A percentile compares a stretch with the other conserved stretches of the same genome.
These are phyloP conservation scores for Fusarium neocosmosporiellum DNA, from an alignment of 2,329 filamentous ascomycete genomes.

Conservation along the genomic window DNA sequence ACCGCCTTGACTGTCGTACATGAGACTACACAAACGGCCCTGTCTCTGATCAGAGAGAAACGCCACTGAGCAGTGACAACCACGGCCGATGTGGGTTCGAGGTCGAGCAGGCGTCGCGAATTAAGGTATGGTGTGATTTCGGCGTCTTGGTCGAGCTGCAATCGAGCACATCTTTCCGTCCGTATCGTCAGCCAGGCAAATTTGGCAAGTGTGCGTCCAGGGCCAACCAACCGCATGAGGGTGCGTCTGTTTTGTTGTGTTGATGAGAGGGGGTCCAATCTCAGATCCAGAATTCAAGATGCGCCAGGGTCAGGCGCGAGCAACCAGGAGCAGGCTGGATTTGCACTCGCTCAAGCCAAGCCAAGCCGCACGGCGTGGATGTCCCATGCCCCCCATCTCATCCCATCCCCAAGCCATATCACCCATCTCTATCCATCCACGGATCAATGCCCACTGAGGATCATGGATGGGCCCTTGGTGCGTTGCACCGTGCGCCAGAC, in stretches of 20 bases:
- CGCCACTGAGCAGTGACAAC: conserved; percentile 29
- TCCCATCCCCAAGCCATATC: conserved; percentile 12
- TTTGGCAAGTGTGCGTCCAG: conserved; percentile 22
- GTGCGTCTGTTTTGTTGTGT: conserved; percentile 21
- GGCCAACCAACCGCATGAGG: conserved; percentile 41
- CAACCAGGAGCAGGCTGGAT: conserved; percentile 29
- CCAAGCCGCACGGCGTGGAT: conserved; percentile 29
- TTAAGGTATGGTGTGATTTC: conserved; percentile 43
- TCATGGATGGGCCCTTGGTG: conserved; percentile 32
- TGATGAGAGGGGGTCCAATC: conserved; percentile 38
- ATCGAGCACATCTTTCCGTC: conserved; percentile 25
- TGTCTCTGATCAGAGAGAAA: conserved; percentile 28
- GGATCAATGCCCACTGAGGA: conserved; percentile 28
- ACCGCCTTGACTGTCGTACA: conserved; percentile 38
- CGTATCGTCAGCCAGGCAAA: conserved; percentile 35
- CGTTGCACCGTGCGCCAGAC: conserved; percentile 41
- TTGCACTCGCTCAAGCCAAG: conserved; percentile 18
- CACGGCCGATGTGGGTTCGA: conserved; percentile 40
- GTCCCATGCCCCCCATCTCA: conserved; percentile 11
- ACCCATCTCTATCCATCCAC: conserved; percentile 33
- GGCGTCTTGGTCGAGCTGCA: conserved; percentile 33
- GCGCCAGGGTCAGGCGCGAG: conserved; percentile 26
- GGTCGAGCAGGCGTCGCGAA: conserved; percentile 28
- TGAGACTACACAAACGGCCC: conserved; percentile 32
- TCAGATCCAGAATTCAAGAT: conserved; percentile 35